Evolutionary conservation across 148 eudicot genomes (phyloP).

Genomic region (Rhododendron henanense): DNA sequence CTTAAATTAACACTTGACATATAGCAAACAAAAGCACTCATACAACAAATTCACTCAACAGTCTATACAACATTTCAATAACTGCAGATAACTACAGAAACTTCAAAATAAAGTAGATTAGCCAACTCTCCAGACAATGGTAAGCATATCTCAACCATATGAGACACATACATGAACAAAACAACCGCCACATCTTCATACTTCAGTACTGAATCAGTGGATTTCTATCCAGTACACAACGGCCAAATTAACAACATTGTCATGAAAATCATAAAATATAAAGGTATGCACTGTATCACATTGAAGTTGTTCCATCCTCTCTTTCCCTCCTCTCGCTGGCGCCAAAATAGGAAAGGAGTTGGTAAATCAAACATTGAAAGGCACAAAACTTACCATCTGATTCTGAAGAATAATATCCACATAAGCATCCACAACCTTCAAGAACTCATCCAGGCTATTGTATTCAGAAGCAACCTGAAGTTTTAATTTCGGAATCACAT

Average conservation of each 20-base stretch:
- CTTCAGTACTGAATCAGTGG: not conserved
- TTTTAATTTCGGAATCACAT: not conserved
- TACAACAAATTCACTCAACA: not conserved
- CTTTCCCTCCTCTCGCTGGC: not conserved
- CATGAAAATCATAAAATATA: not conserved
- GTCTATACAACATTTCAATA: not conserved
- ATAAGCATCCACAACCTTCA: conserved; percentile 65
- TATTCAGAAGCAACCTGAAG: conserved; percentile 50
- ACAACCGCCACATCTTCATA: not conserved
- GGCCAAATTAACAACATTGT: not conserved
- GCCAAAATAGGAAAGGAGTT: not conserved
- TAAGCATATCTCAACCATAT: not conserved
- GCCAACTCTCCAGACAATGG: not conserved
- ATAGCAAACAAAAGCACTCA: not conserved
- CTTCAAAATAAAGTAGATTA: not conserved
- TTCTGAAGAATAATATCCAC: conserved; percentile 62
- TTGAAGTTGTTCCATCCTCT: not conserved
- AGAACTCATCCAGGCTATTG: conserved; percentile 44
- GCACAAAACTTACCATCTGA: conserved; percentile 55
- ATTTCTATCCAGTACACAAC: not conserved
- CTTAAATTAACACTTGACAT: not conserved
- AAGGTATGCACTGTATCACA: not conserved
- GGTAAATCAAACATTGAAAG: not conserved
- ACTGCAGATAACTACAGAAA: not conserved
- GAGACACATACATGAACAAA: not conserved